Base-by-base conservation (phyloP, 1,284 basidiomycete genomes). In the Sphagnurus paluster region DNA sequence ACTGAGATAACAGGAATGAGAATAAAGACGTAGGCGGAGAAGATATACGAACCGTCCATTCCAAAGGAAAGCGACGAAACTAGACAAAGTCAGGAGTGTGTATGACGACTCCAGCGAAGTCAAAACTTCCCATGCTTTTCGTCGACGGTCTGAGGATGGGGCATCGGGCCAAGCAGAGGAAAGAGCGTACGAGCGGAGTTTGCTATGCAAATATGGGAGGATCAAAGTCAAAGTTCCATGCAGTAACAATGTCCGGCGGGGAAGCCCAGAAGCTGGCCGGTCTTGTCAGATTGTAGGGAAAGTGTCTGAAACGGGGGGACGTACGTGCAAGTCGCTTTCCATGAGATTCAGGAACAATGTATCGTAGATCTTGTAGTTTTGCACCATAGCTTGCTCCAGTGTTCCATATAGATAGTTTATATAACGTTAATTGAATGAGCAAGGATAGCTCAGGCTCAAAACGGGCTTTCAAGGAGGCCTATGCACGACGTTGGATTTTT, bases 111-210 rank as follows among this genome's bases (percentile, higher is more conserved):
- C 93, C 1, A 85, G 56, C 9, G 77, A 74, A 11, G 79, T 79
- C 13, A 97, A 68, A 1, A 79, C 48, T 41, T 81, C 80, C 93
- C 93, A 98, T 24, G 80, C 73, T 55, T 82, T 83, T 23, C 91
- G 78, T 39, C 90, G 74, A 50, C 71, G 69, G 63, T 94, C 88
- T 33, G 80, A 83, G 11, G 85, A 80, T 2, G 91, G 93, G 2
- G 87, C 80, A 62, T 97, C 93, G 0, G 94, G 93, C 90, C 92
- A 98, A 42, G 91, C 84, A 53, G 77, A 74, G 0, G 89, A 90
- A 19, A 96, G 74, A 9, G 92, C 93, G 63, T 89, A 76, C 1
- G 75, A 63, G 38, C 91, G 81, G 41, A 94, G 59, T 36, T 90
- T 86, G 24, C 75, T 76, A 54, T 93, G 82, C 1, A 90, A 48